Base-by-base conservation (phyloP, 169 alveolate genomes). In the Plasmodium malariae region DNA sequence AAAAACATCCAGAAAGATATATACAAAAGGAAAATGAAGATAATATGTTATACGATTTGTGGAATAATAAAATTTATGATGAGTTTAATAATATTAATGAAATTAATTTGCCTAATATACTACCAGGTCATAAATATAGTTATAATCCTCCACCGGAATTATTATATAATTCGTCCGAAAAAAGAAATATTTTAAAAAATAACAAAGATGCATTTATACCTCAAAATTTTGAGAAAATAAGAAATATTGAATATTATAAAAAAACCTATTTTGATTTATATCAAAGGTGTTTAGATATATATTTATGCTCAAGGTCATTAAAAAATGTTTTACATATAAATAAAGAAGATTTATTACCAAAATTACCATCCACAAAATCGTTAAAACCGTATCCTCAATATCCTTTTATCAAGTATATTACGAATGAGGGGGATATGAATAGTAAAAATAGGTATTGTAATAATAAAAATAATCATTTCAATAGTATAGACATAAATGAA, bases 101-200 rank as follows among this genome's bases (percentile, higher is more conserved):
- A 57, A 69, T 86, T 9, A 68, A 19, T 86, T 70, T 86, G 24
- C 92, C 92, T 54, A 30, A 62, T 63, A 40, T 70, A 40, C 59
- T 86, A 28, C 92, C 92, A 55, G 92, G 92, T 26, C 92, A 86
- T 86, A 86, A 86, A 70, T 68, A 69, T 26, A 86, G 92, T 51
- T 86, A 86, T 45, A 86, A 86, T 12, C 92, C 92, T 2, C 92
- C 92, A 59, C 74, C 92, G 12, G 92, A 86, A 57, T 86, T 86
- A 57, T 55, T 62, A 48, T 55, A 55, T 49, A 65, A 34, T 49
- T n/a, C 37, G 12, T 69, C 74, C 6, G 85, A 69, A 36, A 69
- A 70, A 83, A 65, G 43, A 40, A 67, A 83, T 6, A 67, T 83
- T 65, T 21, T 86, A 36, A 86, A 86, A 86, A 60, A 54, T 26